phyloP scores from a whole-genome alignment of 129 eudicot species.

The Arctium lappa region DNA sequence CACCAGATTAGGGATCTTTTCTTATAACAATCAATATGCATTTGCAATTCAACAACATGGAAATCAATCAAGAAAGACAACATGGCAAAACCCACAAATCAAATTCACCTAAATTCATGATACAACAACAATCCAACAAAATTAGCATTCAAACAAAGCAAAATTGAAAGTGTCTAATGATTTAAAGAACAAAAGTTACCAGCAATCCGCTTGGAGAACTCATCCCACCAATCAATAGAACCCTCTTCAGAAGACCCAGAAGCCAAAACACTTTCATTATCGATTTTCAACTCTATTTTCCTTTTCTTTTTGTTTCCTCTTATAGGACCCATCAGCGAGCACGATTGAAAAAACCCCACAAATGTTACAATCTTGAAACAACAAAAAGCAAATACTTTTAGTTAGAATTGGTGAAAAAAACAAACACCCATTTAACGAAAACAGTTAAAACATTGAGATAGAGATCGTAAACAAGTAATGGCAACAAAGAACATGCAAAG shows the following conservation, averaged over 20 bases:
- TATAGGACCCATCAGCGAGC: slow-evolving; percentile 58
- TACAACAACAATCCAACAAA: slow-evolving; percentile 11
- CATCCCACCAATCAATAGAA: slow-evolving; percentile 73
- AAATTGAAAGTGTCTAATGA: background rate
- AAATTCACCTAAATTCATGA: slow-evolving; percentile 23
- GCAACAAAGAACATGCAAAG: slow-evolving; percentile 29
- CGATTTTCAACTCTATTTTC: slow-evolving; percentile 44
- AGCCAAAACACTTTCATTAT: slow-evolving; percentile 30
- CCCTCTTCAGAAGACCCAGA: slow-evolving; percentile 60
- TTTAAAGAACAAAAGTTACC: slow-evolving; percentile 34
- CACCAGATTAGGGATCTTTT: slow-evolving; percentile 33
- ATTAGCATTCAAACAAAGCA: slow-evolving; percentile 27
- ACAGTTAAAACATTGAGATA: slow-evolving; percentile 9
- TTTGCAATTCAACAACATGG: slow-evolving; percentile 21
- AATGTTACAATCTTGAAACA: slow-evolving; percentile 31
- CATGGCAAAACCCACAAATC: slow-evolving; percentile 23
- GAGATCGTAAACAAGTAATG: slow-evolving; percentile 30
- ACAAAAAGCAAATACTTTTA: slow-evolving; percentile 20
- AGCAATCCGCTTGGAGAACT: slow-evolving; percentile 51
- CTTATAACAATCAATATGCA: slow-evolving; percentile 29
- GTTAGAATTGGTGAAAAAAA: slow-evolving; percentile 18
- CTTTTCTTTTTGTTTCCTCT: slow-evolving; percentile 65
- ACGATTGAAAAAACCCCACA: slow-evolving; percentile 44
- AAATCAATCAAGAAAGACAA: slow-evolving; percentile 7
- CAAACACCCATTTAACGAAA: slow-evolving; percentile 34